A percentile compares a stretch with the other conserved stretches of the same genome.
These are phyloP conservation scores for Arthonia radiata DNA, from an alignment of 495 filamentous ascomycete species.

Conservation along the genomic window DNA sequence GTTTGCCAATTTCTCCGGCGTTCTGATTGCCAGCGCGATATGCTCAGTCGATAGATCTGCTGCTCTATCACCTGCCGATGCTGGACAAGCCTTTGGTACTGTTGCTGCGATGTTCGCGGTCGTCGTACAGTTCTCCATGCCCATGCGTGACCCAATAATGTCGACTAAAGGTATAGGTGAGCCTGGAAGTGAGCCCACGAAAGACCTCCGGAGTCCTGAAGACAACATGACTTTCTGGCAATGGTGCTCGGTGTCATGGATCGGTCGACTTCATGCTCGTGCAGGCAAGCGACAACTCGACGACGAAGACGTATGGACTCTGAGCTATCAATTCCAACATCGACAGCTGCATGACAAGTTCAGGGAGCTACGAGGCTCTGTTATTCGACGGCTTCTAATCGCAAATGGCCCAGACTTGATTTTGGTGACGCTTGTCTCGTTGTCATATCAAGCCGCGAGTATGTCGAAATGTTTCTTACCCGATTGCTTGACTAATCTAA, in stretches of 20 bases:
- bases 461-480: conserved; percentile 2
- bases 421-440: conserved; percentile 32
- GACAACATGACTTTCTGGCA: conserved; percentile 59
- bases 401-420: conserved; percentile 56
- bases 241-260: conserved; percentile 64
- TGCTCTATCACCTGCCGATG: conserved; percentile 10
- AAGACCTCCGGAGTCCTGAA: conserved; percentile 47
- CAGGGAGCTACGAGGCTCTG: conserved; percentile 42
- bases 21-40: conserved; percentile 14
- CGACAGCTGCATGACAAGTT: conserved; percentile 42
- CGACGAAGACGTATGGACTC: conserved; percentile 54
- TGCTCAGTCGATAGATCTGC: conserved; percentile 12
- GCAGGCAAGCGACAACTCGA: conserved; percentile 38
- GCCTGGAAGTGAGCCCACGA: conserved; percentile 29
- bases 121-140: conserved; percentile 39
- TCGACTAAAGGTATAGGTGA: conserved; percentile 33
- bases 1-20: conserved; percentile 13
- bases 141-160: conserved; percentile 36
- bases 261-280: conserved; percentile 40
- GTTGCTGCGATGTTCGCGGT: conserved; percentile 17
- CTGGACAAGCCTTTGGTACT: conserved; percentile 18
- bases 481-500: conserved; percentile 2
- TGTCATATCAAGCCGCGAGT: conserved; percentile 36
- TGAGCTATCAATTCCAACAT: conserved; percentile 58
- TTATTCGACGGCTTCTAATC: conserved; percentile 36